phyloP scores from a whole-genome alignment of 169 alveolate species.

The Plasmodium gallinaceum region DNA sequence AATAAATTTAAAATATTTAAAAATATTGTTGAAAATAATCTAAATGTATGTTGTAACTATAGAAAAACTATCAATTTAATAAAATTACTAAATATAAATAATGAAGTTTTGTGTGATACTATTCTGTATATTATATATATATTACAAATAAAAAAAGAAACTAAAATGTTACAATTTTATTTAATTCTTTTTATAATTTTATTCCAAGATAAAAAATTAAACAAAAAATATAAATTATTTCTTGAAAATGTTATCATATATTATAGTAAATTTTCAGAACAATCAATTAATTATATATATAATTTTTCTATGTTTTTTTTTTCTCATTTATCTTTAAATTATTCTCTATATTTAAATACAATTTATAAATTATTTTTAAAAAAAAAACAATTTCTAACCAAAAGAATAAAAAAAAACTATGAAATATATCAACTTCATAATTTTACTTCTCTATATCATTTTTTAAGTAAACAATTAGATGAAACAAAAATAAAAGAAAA shows the following conservation, averaged over 20 bases:
- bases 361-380: conserved; percentile 19
- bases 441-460: background rate
- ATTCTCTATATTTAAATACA: conserved; percentile 1
- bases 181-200: conserved; percentile 41
- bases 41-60: conserved; percentile 17
- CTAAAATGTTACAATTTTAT: conserved; percentile 14
- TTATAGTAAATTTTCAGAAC: conserved; percentile 7
- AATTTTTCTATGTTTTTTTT: conserved; percentile 33
- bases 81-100: conserved; percentile 22
- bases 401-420: no score
- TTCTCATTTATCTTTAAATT: conserved; percentile 21
- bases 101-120: conserved; percentile 18
- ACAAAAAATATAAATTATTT: conserved; percentile 8
- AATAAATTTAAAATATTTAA: conserved; percentile 38
- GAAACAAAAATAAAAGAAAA: background rate
- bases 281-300: conserved; percentile 8
- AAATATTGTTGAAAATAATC: conserved; percentile 37
- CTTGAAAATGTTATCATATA: conserved; percentile 15
- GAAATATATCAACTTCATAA: no score
- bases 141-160: conserved; percentile 14
- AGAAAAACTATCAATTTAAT: conserved; percentile 9
- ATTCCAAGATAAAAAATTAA: conserved; percentile 33
- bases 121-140: conserved; percentile 27
- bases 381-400: conserved; percentile 5
- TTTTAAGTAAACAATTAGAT: background rate